phyloP scores from a whole-genome alignment of 345 rosid species.

The Lepidium africanum region DNA sequence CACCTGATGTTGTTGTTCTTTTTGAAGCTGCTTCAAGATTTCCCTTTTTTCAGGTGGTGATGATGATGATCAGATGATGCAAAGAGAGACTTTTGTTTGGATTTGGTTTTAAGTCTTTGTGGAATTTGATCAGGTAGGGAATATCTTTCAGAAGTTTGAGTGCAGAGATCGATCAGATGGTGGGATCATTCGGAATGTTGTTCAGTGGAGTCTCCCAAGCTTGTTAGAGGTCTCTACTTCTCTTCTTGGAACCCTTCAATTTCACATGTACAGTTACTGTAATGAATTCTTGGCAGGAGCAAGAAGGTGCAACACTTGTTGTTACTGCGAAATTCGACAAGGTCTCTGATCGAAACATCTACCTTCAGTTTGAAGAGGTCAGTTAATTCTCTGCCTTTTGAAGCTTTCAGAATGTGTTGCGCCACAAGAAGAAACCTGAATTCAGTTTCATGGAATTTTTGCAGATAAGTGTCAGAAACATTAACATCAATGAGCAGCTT shows the following conservation, averaged over 20 bases:
- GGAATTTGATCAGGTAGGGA: constrained; percentile 55
- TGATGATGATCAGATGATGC: neutral
- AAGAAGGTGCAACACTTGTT: constrained; percentile 83
- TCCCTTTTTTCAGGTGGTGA: constrained; percentile 70
- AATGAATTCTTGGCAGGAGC: constrained; percentile 46
- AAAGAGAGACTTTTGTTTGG: neutral
- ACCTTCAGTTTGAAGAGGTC: constrained; percentile 92
- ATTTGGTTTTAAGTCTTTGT: neutral
- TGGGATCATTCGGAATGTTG: constrained; percentile 75
- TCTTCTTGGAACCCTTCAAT: neutral
- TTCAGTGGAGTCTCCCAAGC: constrained; percentile 74
- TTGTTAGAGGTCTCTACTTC: constrained; percentile 57
- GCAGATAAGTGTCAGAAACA: constrained; percentile 71
- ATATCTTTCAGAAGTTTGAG: constrained; percentile 74
- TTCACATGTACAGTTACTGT: neutral
- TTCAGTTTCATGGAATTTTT: constrained; percentile 1
- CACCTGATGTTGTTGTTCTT: constrained; percentile 78
- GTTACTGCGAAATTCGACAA: constrained; percentile 78
- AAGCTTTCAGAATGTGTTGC: neutral
- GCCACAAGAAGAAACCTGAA: neutral
- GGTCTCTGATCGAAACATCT: constrained; percentile 66
- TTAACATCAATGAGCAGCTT: constrained; percentile 66
- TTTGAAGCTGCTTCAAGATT: constrained; percentile 77
- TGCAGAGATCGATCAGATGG: constrained; percentile 49
- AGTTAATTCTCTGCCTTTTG: constrained; percentile 24